phyloP scores from a whole-genome alignment of 2,329 filamentous ascomycete genomes.

The Hypomyces perniciosus region DNA sequence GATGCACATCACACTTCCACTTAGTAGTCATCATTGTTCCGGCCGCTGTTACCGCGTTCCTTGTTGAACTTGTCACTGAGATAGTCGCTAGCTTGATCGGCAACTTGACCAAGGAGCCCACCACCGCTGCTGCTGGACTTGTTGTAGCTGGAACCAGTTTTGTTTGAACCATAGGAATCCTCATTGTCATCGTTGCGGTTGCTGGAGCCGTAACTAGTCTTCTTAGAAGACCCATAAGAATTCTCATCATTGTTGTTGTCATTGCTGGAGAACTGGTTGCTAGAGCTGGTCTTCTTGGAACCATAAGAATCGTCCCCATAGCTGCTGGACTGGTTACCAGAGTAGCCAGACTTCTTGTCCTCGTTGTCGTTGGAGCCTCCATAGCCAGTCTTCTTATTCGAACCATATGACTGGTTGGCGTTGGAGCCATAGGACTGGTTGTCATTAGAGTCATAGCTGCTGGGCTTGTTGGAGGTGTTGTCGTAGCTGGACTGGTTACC shows the following conservation, averaged over 20 bases:
- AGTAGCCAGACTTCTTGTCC: too few species aligned
- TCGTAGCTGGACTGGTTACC: too few species aligned
- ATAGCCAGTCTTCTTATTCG: too few species aligned
- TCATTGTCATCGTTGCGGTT: background rate
- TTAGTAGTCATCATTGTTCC: constrained; percentile 21
- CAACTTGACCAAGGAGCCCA: constrained; percentile 48
- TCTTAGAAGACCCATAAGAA: constrained; percentile 3
- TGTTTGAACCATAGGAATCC: constrained; percentile 7
- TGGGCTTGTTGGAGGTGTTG: too few species aligned
- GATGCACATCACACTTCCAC: background rate
- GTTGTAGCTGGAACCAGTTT: constrained; percentile 5
- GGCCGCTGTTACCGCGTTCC: constrained; percentile 45
- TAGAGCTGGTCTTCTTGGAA: background rate
- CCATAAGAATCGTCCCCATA: too few species aligned
- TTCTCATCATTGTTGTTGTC: background rate
- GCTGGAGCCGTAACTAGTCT: constrained; percentile 11
- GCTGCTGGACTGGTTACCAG: too few species aligned
- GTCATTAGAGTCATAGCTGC: too few species aligned
- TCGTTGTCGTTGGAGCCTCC: too few species aligned
- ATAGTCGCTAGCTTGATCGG: constrained; percentile 51
- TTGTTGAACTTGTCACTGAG: constrained; percentile 44
- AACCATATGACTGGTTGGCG: too few species aligned
- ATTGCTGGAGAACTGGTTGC: background rate
- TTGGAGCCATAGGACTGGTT: too few species aligned
- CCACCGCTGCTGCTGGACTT: constrained; percentile 25